Base-by-base conservation (phyloP, 139 green algal species). In the Tetraselmis chui region DNA sequence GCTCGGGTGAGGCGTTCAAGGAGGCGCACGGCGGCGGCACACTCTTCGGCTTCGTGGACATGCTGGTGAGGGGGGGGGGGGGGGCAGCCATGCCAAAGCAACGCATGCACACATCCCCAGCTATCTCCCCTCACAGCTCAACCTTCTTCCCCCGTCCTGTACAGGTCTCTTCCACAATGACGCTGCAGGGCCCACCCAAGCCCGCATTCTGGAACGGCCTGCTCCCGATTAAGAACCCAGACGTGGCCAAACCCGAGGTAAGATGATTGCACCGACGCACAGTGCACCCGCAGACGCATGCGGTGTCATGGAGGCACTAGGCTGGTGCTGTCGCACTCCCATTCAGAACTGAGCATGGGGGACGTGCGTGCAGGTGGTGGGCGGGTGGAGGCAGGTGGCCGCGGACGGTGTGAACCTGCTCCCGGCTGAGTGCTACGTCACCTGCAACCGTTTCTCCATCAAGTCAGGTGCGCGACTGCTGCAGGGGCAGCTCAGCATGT, bases 11-110 rank as follows among this genome's bases (percentile, higher is more conserved):
- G 26, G 84, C 81, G 1, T 88, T 88, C 75, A 88, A 88, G 79
- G 84, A 88, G 76, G 84, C 84, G 30, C 84, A 88, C 84, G 84
- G 84, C 30, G 84, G 84, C 26, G 84, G 84, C 1, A 88, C 78
- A 31, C 80, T 88, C 28, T 85, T 84, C 32, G 84, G 84, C 1
- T 85, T 88, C 31, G 59, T 85, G 24, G 81, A 84, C 1, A 88
- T 88, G 84, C 81, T 88, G 22, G 59, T 88, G 26, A 18, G 45
- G 45, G 45, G 74, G 45, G 45, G 45, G 45, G 45, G 45, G 45
- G 45, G 45, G 45, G 45, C 18, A 25, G 45, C 45, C n/a, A n/a
- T n/a, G n/a, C n/a, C n/a, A n/a, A n/a, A n/a, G n/a, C n/a, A n/a
- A n/a, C n/a, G 45, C 45, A 67, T 77, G 74, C 26, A 30, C 2